Evolutionary conservation across 2,329 filamentous ascomycete genomes (phyloP).

Genomic region (Fusarium sp.): DNA sequence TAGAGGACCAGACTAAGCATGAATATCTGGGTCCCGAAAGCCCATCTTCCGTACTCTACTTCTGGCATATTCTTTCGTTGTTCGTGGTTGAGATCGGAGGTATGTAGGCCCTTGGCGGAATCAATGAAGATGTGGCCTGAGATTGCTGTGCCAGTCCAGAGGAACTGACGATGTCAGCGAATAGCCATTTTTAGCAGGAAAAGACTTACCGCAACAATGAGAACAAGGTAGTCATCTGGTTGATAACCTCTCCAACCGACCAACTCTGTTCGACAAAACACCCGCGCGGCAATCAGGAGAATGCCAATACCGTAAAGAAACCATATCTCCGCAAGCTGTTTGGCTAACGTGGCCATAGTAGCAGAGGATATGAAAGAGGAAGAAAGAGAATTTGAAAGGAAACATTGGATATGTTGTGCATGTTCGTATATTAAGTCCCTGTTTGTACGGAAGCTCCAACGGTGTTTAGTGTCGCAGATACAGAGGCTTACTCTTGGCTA

Average conservation of each 20-base stretch:
- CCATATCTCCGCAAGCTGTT: constrained; percentile 52
- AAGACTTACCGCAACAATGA: constrained; percentile 10
- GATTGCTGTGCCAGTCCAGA: constrained; percentile 38
- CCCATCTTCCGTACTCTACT: constrained; percentile 45
- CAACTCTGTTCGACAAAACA: constrained; percentile 50
- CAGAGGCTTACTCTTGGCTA: not conserved
- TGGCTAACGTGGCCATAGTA: not conserved
- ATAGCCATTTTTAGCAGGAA: rapidly evolving
- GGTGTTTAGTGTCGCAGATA: not conserved
- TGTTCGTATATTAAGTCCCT: not conserved
- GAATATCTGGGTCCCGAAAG: constrained; percentile 52
- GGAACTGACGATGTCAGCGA: constrained; percentile 3
- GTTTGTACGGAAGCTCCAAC: not conserved
- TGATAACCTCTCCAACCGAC: constrained; percentile 50
- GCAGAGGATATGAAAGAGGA: not conserved
- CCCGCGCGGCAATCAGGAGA: constrained; percentile 47
- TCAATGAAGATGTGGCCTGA: constrained; percentile 46
- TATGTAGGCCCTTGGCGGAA: constrained; percentile 47
- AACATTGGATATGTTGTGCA: not conserved
- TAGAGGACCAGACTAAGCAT: constrained; percentile 52
- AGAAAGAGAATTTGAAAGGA: no score
- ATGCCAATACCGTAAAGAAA: constrained; percentile 51
- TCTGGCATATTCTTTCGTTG: constrained; percentile 48
- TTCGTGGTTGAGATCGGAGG: constrained; percentile 47
- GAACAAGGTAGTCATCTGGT: constrained; percentile 51